These are phyloP conservation scores for Capsella bursapastoris DNA, from an alignment of 345 rosid species.

Conservation along the genomic window DNA sequence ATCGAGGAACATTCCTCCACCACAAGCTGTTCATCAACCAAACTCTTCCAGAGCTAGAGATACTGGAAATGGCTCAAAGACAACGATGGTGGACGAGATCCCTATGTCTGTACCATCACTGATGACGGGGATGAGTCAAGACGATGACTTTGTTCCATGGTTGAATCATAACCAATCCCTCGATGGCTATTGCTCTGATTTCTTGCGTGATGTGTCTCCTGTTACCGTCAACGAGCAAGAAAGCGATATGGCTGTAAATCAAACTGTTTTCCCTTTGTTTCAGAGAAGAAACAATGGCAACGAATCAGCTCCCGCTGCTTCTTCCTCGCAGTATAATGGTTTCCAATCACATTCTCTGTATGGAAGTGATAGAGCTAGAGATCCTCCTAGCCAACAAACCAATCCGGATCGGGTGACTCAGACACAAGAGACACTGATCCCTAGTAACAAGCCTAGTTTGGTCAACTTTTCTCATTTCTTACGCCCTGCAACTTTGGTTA, in stretches of 20 bases:
- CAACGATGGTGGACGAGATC: constrained; percentile 53
- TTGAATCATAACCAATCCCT: constrained; percentile 54
- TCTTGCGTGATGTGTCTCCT: constrained; percentile 66
- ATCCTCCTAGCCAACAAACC: constrained; percentile 39
- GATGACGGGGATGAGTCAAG: constrained; percentile 61
- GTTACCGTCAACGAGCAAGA: constrained; percentile 54
- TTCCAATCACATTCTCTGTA: constrained; percentile 47
- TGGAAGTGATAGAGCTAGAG: constrained; percentile 51
- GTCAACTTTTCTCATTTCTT: constrained; percentile 70
- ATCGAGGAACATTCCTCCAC: constrained; percentile 46
- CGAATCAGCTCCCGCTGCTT: constrained; percentile 46
- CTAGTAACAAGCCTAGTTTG: constrained; percentile 49
- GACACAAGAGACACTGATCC: constrained; percentile 48
- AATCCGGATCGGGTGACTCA: constrained; percentile 47
- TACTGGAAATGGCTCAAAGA: constrained; percentile 42
- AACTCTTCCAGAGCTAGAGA: constrained; percentile 48
- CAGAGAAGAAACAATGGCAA: constrained; percentile 44
- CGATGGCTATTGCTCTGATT: constrained; percentile 61
- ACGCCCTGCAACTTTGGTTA: constrained; percentile 58
- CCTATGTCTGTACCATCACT: constrained; percentile 53
- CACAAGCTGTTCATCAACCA: constrained; percentile 38
- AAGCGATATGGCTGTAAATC: constrained; percentile 14
- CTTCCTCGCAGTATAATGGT: constrained; percentile 44
- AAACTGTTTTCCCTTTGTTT: constrained; percentile 48
- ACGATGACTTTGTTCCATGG: constrained; percentile 77